phyloP scores from a whole-genome alignment of 352 stramenopile species.

The Phytophthora europaea region DNA sequence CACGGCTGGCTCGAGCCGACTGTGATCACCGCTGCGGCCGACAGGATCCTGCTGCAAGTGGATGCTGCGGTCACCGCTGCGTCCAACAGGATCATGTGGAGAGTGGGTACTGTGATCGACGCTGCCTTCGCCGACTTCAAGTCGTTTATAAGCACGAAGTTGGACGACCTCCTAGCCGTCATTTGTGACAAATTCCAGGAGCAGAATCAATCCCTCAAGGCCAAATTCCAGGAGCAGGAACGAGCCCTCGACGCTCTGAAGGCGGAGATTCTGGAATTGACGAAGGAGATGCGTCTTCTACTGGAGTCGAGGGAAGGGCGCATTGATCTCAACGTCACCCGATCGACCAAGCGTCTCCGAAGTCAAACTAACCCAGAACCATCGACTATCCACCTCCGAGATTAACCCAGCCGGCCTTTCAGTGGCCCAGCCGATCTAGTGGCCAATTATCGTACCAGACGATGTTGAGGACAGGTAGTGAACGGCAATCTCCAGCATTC shows the following conservation, averaged over 20 bases:
- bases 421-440: neutral
- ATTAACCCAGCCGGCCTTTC: neutral
- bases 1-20: neutral
- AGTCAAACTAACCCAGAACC: neutral
- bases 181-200: neutral
- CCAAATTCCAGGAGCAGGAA: neutral
- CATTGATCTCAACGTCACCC: neutral
- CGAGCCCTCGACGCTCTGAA: neutral
- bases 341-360: neutral
- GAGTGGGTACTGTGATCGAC: neutral
- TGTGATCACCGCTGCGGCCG: neutral
- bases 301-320: neutral
- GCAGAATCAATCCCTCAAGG: neutral
- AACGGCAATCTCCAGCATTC: too few species aligned
- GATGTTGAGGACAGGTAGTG: too few species aligned
- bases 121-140: neutral
- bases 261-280: neutral
- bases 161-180: neutral
- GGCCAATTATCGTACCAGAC: too few species aligned
- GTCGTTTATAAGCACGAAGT: neutral
- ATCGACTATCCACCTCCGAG: neutral
- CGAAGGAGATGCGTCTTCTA: neutral
- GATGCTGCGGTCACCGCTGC: neutral
- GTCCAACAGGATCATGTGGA: neutral
- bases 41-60: neutral